phyloP scores from a whole-genome alignment of 1,284 basidiomycete genomes.

The Malassezia brasiliensis region DNA sequence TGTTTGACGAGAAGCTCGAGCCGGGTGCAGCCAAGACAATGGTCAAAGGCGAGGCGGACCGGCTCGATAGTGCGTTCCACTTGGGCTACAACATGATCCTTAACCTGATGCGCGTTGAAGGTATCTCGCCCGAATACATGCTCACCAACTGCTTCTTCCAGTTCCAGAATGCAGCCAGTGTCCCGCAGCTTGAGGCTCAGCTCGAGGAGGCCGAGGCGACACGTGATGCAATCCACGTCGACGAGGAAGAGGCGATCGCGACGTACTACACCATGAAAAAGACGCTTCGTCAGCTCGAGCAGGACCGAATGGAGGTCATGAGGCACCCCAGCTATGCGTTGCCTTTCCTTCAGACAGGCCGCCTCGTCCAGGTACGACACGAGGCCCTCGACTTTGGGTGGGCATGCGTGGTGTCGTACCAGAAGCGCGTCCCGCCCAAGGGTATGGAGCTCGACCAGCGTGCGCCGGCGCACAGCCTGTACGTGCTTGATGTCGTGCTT shows the following conservation, averaged over 20 bases:
- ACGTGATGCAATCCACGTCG: slow-evolving; percentile 61
- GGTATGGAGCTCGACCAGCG: slow-evolving; percentile 36
- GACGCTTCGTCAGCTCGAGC: slow-evolving; percentile 75
- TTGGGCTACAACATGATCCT: slow-evolving; percentile 99
- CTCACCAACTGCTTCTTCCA: slow-evolving; percentile 95
- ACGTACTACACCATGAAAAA: slow-evolving; percentile 86
- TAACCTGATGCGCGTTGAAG: slow-evolving; percentile 97
- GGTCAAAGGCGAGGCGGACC: slow-evolving; percentile 97
- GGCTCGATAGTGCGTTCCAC: slow-evolving; percentile 95
- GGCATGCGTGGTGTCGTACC: slow-evolving; percentile 85
- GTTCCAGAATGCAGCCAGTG: slow-evolving; percentile 84
- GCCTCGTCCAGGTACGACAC: slow-evolving; percentile 78
- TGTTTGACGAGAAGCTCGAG: slow-evolving; percentile 97
- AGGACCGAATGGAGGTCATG: slow-evolving; percentile 79
- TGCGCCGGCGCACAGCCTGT: slow-evolving; percentile 75
- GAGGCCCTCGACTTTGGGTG: slow-evolving; percentile 86
- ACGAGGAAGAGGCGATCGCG: slow-evolving; percentile 70
- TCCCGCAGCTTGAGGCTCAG: slow-evolving; percentile 79
- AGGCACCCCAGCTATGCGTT: slow-evolving; percentile 88
- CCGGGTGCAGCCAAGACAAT: slow-evolving; percentile 83
- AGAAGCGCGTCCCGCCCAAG: slow-evolving; percentile 60
- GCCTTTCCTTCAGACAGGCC: slow-evolving; percentile 84
- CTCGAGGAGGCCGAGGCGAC: slow-evolving; percentile 64
- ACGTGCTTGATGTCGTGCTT: slow-evolving; percentile 85
- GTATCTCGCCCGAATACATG: slow-evolving; percentile 97